Conservation (phyloP, 306 rosid genomes). For the Benincasa hispida region DNA sequence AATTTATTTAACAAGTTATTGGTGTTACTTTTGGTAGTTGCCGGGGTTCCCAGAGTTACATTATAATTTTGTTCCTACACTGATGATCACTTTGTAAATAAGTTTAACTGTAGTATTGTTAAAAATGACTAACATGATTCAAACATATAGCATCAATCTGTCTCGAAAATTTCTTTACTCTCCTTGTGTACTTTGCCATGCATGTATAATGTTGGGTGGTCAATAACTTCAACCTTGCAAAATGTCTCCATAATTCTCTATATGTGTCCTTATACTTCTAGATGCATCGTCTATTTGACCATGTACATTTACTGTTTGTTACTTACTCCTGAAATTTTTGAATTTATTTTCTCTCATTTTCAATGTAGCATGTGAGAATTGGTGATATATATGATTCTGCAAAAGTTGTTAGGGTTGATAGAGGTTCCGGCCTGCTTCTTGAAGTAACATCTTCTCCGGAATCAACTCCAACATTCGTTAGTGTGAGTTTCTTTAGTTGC, state of each 20-base stretch:
- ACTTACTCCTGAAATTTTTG: not conserved
- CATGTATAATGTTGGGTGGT: not conserved
- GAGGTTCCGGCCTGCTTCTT: conserved; percentile 66
- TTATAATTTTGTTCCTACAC: not conserved
- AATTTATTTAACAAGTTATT: not conserved
- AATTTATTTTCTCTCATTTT: not conserved
- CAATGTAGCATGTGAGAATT: conserved; percentile 51
- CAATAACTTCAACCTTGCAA: not conserved
- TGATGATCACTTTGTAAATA: not conserved
- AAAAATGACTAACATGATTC: not conserved
- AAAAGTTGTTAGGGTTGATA: conserved; percentile 82
- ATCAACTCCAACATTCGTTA: conserved; percentile 69
- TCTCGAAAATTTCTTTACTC: not conserved
- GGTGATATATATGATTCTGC: conserved; percentile 75
- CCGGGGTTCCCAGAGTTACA: not conserved
- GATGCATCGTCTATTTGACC: not conserved
- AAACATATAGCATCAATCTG: not conserved
- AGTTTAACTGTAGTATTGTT: not conserved
- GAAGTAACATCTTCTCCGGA: conserved; percentile 59
- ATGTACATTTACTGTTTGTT: not conserved
- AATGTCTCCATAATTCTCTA: not conserved
- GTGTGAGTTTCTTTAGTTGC: conserved; percentile 37
- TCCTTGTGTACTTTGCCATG: not conserved
- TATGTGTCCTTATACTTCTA: not conserved
- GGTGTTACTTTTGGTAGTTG: not conserved